Evolutionary conservation across 768 basidiomycete species (phyloP), one percentile per base, ranked within the genome.

Genomic region (Boletus rubescentipes): DNA sequence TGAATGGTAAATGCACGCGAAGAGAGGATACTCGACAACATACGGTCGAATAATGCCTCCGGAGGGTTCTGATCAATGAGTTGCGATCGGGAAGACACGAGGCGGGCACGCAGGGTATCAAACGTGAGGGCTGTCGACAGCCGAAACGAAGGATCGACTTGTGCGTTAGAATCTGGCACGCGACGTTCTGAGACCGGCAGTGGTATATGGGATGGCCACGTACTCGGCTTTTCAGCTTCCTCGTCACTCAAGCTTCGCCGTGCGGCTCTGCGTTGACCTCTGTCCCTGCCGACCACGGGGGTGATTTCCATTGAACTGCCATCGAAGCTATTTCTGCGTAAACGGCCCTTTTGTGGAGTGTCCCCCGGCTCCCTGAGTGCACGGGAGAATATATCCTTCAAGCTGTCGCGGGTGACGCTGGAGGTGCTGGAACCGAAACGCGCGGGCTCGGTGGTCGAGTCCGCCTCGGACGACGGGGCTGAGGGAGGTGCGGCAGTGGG

Each of bases 171-270:
- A 56, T 62, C 68, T 71, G 46, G 47, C 21, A 40, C n/a, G 43
- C n/a, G 10, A 45, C 18, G 51, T 60, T 44, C 21, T 9, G 41
- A 49, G 48, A 45, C n/a, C 20, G 43, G 15, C 36, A 51, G 39
- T 29, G 49, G 49, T 49, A 54, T 41, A 63, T 32, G 52, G 50
- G 32, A 36, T 20, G 48, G 41, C 1, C 18, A 61, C 84, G 63
- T 68, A 88, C 86, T 75, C 50, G 76, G 62, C 56, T 76, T 77
- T 34, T 85, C 86, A 3, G 72, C 67, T 62, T 88, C 87, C 62
- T 89, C 86, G 59, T 89, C 87, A 61, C 85, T 87, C 59, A 84
- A 55, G 62, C 84, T 88, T 59, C 73, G 77, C 35, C 81, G 75
- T 55, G 84, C 81, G 10, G 75, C 77, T 67, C 77, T 84, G 54